Evolutionary conservation across 345 rosid genomes (phyloP).

Genomic region (Iberis pinnata): DNA sequence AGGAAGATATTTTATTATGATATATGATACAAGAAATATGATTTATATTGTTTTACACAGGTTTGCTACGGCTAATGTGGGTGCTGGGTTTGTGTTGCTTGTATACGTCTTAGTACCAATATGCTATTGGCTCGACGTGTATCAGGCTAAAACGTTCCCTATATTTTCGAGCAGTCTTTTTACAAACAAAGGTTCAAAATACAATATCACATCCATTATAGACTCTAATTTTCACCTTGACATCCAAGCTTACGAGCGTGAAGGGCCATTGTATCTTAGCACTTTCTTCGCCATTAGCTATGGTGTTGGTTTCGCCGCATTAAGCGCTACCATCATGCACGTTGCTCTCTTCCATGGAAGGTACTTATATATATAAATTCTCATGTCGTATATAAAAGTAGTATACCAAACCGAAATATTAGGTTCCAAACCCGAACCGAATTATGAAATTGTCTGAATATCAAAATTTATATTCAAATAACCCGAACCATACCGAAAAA

Average conservation of each 20-base stretch:
- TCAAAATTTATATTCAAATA: too few species aligned
- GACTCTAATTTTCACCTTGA: conserved; percentile 74
- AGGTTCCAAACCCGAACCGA: too few species aligned
- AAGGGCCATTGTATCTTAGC: conserved; percentile 81
- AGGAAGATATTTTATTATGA: too few species aligned
- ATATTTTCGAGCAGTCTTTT: conserved; percentile 72
- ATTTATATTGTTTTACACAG: not conserved
- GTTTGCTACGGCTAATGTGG: conserved; percentile 94
- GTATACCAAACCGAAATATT: too few species aligned
- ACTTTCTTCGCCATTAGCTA: conserved; percentile 82
- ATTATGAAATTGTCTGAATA: too few species aligned
- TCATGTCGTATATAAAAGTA: too few species aligned
- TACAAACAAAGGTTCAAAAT: conserved; percentile 57
- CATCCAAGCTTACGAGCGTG: conserved; percentile 54
- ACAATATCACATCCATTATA: conserved; percentile 64
- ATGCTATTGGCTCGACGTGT: conserved; percentile 68
- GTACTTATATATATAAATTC: conserved; percentile 25
- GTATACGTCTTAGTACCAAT: conserved; percentile 78
- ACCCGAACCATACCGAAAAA: too few species aligned
- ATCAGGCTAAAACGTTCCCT: conserved; percentile 77
- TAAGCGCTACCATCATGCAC: conserved; percentile 77
- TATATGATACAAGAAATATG: too few species aligned
- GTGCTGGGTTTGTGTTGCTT: conserved; percentile 54
- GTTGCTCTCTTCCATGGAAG: conserved; percentile 90
- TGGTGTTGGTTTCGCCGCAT: conserved; percentile 86